Conservation (phyloP, 148 eudicot genomes). For the Rhododendron kiyosumense region DNA sequence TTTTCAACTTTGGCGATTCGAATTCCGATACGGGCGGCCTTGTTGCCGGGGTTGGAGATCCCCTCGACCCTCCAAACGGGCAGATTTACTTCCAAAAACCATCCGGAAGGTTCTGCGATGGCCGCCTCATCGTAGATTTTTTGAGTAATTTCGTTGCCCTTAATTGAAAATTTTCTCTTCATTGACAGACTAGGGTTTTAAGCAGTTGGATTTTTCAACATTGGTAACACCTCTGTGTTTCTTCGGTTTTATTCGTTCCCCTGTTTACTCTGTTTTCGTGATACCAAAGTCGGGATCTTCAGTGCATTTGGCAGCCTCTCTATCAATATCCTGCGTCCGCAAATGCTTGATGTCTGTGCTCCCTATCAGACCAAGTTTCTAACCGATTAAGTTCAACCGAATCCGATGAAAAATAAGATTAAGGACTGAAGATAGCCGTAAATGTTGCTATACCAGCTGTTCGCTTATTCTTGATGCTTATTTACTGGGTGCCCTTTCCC, state of each 20-base stretch:
- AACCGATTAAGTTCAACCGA: background rate
- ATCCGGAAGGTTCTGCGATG: slow-evolving; percentile 85
- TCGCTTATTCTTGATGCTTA: background rate
- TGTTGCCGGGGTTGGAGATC: slow-evolving; percentile 54
- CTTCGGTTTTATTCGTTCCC: background rate
- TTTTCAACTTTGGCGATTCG: slow-evolving; percentile 91
- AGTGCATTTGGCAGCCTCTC: background rate
- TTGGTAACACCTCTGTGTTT: background rate
- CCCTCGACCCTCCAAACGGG: slow-evolving; percentile 65
- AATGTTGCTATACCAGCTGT: background rate
- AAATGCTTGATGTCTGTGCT: background rate
- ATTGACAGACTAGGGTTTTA: background rate
- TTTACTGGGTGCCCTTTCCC: background rate
- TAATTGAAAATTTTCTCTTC: background rate
- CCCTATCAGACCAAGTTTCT: background rate
- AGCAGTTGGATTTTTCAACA: background rate
- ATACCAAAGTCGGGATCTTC: background rate
- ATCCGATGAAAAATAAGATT: background rate
- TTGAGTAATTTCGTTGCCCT: slow-evolving; percentile 38
- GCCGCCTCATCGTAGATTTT: slow-evolving; percentile 81
- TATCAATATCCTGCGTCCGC: background rate
- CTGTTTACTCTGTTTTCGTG: background rate
- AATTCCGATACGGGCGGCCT: slow-evolving; percentile 90
- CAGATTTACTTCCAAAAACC: slow-evolving; percentile 78
- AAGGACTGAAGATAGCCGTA: background rate